These are phyloP conservation scores for Massariosphaeria phaeospora DNA, from an alignment of 495 filamentous ascomycete species.

Conservation along the genomic window DNA sequence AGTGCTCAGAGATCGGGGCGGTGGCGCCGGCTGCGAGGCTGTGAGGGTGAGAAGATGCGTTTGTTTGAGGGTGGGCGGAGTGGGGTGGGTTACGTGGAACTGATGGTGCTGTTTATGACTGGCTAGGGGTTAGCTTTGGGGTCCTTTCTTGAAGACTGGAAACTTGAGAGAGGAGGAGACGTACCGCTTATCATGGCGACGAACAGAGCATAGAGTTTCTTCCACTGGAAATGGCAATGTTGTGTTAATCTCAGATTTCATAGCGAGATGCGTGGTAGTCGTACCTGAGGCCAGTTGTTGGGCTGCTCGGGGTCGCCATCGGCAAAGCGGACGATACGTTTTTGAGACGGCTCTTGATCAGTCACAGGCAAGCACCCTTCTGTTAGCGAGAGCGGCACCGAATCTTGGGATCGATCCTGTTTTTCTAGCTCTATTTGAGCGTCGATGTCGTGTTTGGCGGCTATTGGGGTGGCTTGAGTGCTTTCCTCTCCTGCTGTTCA, in stretches of 20 bases:
- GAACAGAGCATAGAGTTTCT: constrained; percentile 54
- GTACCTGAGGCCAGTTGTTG: constrained; percentile 35
- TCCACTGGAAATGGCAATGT: constrained; percentile 38
- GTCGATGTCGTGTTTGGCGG: constrained; percentile 22
- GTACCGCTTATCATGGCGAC: constrained; percentile 33
- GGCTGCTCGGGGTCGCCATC: constrained; percentile 35
- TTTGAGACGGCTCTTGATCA: not conserved
- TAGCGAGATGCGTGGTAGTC: not conserved
- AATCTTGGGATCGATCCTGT: constrained; percentile 24
- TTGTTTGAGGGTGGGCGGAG: too few relatives aligned
- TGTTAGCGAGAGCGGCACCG: constrained; percentile 30
- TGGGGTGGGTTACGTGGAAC: too few relatives aligned
- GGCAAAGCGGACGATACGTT: constrained; percentile 26
- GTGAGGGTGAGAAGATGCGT: too few relatives aligned
- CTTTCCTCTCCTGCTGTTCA: constrained; percentile 1
- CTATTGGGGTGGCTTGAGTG: not conserved
- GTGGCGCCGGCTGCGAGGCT: constrained; percentile 62
- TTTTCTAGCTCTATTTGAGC: constrained; percentile 29
- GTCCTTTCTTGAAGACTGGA: not conserved
- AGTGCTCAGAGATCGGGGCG: constrained; percentile 53
- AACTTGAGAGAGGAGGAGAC: not conserved
- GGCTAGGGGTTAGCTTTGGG: not conserved
- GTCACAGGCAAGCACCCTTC: constrained; percentile 7
- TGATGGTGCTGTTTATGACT: constrained; percentile 72
- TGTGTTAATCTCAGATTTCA: not conserved